A percentile compares a stretch with the other conserved stretches of the same genome.
phyloP scores from a whole-genome alignment of 768 basidiomycete genomes.

The Suillus fuscotomentosus region DNA sequence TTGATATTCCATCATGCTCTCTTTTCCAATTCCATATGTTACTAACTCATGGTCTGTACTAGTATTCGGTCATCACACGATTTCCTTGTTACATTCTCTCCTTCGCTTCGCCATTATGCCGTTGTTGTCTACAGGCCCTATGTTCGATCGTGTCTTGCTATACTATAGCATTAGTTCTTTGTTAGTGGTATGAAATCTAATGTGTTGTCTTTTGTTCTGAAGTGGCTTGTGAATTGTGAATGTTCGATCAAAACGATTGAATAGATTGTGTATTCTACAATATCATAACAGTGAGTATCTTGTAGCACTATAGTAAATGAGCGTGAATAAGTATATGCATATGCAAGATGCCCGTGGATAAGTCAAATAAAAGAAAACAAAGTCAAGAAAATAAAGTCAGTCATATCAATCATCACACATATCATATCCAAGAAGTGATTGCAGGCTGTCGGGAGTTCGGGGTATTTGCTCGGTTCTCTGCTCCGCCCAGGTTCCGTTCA shows the following conservation, averaged over 20 bases:
- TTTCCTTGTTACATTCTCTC: constrained; percentile 21
- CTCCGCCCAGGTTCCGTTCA: constrained; percentile 18
- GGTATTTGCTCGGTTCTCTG: not conserved
- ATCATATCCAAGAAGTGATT: constrained; percentile 4
- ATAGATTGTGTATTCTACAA: not conserved
- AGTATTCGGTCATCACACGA: constrained; percentile 22
- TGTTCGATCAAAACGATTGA: not conserved
- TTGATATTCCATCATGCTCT: constrained; percentile 28
- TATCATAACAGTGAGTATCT: not conserved
- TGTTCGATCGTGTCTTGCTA: constrained; percentile 1
- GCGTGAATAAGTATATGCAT: constrained; percentile 2
- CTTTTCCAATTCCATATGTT: constrained; percentile 27
- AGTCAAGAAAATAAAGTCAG: not conserved
- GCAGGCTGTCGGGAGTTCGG: not conserved
- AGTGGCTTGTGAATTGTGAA: not conserved
- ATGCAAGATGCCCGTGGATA: not conserved
- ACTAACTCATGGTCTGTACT: constrained; percentile 29
- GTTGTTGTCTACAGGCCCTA: not conserved
- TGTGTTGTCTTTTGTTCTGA: not conserved
- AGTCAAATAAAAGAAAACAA: not conserved
- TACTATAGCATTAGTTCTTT: constrained; percentile 5
- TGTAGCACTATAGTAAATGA: not conserved
- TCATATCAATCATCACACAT: not conserved
- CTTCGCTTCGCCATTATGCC: constrained; percentile 9
- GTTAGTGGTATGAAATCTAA: constrained; percentile 5